Percentiles rank a stretch among this genome's conserved stretches.
These are phyloP conservation scores for Xylaria polymorpha DNA, from an alignment of 2,329 filamentous ascomycete genomes.

Conservation along the genomic window DNA sequence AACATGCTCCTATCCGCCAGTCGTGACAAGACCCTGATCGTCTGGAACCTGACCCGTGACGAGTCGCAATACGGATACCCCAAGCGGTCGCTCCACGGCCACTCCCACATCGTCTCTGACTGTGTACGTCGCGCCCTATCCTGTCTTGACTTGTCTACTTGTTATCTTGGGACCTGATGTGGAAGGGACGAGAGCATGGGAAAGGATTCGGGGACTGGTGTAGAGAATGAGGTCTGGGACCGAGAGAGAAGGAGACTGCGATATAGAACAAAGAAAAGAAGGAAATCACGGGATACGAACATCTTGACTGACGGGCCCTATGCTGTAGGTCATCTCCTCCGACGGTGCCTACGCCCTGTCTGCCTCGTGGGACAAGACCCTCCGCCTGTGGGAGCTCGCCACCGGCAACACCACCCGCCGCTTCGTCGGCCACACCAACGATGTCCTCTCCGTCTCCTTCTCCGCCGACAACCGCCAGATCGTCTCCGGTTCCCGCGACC, in stretches of 20 bases:
- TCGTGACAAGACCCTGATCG: slow-evolving; percentile 99
- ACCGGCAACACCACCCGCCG: slow-evolving; percentile 96
- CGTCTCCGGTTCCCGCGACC: slow-evolving; percentile 97
- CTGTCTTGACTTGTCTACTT: neutral
- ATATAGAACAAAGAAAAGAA: neutral
- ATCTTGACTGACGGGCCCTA: slow-evolving; percentile 46
- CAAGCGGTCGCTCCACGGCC: slow-evolving; percentile 97
- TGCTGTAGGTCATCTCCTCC: slow-evolving; percentile 90
- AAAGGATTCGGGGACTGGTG: neutral
- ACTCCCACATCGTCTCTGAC: slow-evolving; percentile 99
- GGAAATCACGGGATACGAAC: slow-evolving; percentile 11
- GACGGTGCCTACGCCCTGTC: slow-evolving; percentile 99
- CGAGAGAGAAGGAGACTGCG: neutral
- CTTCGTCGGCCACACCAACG: slow-evolving; percentile 99
- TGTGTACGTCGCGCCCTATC: slow-evolving; percentile 77
- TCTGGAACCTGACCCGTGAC: slow-evolving; percentile 99
- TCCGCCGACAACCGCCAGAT: slow-evolving; percentile 99
- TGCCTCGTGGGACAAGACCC: slow-evolving; percentile 99
- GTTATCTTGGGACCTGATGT: neutral
- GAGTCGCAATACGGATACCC: slow-evolving; percentile 98
- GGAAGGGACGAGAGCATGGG: neutral
- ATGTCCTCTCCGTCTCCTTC: slow-evolving; percentile 99
- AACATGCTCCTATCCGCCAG: slow-evolving; percentile 99
- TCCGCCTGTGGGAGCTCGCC: slow-evolving; percentile 98
- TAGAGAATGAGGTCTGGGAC: neutral